Percentiles rank a stretch among this genome's conserved stretches.
phyloP scores from a whole-genome alignment of 306 rosid genomes.

The Hippophae rhamnoides region DNA sequence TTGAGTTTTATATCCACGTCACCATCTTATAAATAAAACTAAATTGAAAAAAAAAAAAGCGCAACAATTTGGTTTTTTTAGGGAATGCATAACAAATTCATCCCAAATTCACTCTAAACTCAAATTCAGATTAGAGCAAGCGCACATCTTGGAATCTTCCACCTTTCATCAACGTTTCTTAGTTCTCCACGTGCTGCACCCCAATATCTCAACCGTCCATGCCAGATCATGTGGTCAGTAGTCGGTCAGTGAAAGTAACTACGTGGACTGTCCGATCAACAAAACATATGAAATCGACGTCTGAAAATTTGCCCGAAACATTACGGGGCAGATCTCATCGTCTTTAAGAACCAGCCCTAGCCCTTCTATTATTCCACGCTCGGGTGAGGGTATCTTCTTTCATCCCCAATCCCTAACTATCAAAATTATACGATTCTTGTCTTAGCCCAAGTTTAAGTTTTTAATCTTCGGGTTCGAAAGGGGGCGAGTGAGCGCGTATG shows the following conservation, averaged over 20 bases:
- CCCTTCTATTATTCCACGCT: slow-evolving; percentile 46
- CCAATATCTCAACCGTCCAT: slow-evolving; percentile 29
- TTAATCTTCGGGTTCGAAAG: slow-evolving; percentile 28
- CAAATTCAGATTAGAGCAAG: slow-evolving; percentile 28
- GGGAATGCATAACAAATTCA: slow-evolving; percentile 45
- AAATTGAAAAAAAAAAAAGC: too few species aligned
- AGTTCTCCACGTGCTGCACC: slow-evolving; percentile 15
- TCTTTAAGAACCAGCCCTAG: slow-evolving; percentile 69
- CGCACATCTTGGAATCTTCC: slow-evolving; percentile 9
- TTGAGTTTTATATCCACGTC: slow-evolving; percentile 30
- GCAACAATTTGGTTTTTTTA: too few species aligned
- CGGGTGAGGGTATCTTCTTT: slow-evolving; percentile 52
- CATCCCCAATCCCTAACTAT: slow-evolving; percentile 37
- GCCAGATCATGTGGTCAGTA: slow-evolving; percentile 46
- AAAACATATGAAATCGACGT: slow-evolving; percentile 14
- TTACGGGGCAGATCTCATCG: slow-evolving; percentile 70
- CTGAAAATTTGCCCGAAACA: slow-evolving; percentile 22
- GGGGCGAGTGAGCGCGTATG: slow-evolving; percentile 22
- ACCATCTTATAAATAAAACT: not conserved
- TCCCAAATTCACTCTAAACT: slow-evolving; percentile 36
- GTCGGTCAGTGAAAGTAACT: slow-evolving; percentile 21
- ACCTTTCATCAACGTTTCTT: not conserved
- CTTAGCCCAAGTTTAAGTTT: not conserved
- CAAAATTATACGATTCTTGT: not conserved
- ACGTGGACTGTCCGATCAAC: slow-evolving; percentile 18